These are phyloP conservation scores for Aureobasidium leucospermi DNA, from an alignment of 2,329 filamentous ascomycete genomes.

Conservation along the genomic window DNA sequence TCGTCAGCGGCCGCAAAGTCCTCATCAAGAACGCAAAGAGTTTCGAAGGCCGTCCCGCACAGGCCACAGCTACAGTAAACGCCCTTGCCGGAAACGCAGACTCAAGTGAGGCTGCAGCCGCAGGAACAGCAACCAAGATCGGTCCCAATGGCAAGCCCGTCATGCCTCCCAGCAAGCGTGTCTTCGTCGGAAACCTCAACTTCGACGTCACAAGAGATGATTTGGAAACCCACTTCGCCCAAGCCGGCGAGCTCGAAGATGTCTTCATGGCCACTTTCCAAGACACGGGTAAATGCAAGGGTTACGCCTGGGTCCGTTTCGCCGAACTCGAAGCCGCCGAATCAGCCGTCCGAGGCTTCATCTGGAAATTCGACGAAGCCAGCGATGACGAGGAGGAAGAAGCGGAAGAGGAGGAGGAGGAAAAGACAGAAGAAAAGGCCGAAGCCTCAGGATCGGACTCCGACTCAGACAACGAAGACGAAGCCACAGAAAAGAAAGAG, in stretches of 20 bases:
- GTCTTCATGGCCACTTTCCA: slow-evolving; percentile 91
- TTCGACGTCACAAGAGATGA: slow-evolving; percentile 62
- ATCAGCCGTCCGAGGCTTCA: slow-evolving; percentile 72
- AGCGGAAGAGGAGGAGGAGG: slow-evolving; percentile 23
- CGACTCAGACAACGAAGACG: slow-evolving; percentile 26
- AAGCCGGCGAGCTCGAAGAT: slow-evolving; percentile 75
- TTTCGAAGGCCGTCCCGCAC: slow-evolving; percentile 81
- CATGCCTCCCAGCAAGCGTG: slow-evolving; percentile 65
- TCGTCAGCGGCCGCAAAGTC: slow-evolving; percentile 67
- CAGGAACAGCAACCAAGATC: slow-evolving; percentile 31
- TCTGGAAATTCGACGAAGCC: slow-evolving; percentile 55
- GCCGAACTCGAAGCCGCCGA: slow-evolving; percentile 67
- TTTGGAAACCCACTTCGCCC: slow-evolving; percentile 70
- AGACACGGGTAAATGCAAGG: slow-evolving; percentile 96
- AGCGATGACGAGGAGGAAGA: slow-evolving; percentile 44
- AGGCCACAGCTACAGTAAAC: slow-evolving; percentile 35
- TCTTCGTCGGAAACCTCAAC: slow-evolving; percentile 66
- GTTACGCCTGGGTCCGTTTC: slow-evolving; percentile 93
- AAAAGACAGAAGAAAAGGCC: slow-evolving; percentile 22
- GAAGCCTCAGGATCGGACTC: slow-evolving; percentile 27
- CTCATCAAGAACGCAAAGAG: slow-evolving; percentile 90
- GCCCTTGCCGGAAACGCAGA: slow-evolving; percentile 27
- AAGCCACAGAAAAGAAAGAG: slow-evolving; percentile 20
- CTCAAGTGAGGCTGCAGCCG: slow-evolving; percentile 14
- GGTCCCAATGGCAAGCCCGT: slow-evolving; percentile 41